These are phyloP conservation scores for Salpingoeca rosetta DNA, from an alignment of 78 protist genomes.

Conservation along the genomic window DNA sequence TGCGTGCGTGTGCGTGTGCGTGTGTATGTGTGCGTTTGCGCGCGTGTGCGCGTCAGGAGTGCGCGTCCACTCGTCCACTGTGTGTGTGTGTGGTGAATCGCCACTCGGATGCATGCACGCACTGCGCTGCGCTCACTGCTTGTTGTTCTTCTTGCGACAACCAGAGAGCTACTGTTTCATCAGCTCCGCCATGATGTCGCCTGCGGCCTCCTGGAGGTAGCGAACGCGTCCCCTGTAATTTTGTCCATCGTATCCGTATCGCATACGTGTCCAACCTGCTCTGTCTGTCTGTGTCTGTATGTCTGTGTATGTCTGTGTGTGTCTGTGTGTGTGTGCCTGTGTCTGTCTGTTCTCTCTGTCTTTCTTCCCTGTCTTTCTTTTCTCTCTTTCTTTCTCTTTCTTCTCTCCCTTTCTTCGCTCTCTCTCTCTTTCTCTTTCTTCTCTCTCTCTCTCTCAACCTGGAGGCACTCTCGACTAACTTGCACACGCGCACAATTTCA, in stretches of 20 bases:
- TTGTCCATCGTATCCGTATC: not conserved
- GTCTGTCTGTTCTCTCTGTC: not conserved
- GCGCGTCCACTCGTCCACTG: not conserved
- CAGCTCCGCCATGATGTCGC: too few relatives aligned
- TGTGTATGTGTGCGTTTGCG: not conserved
- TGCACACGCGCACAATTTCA: too few relatives aligned
- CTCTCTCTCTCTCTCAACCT: not conserved
- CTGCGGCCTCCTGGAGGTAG: too few relatives aligned
- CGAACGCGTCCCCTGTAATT: too few relatives aligned
- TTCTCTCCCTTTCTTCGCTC: not conserved
- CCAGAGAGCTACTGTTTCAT: not conserved
- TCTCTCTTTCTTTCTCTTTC: too few relatives aligned
- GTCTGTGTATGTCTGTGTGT: not conserved
- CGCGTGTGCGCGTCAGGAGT: not conserved
- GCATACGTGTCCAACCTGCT: not conserved
- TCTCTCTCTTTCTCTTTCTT: not conserved
- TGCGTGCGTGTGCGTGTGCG: not conserved
- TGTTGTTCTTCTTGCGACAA: not conserved
- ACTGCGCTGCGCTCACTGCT: not conserved
- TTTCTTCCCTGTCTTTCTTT: not conserved
- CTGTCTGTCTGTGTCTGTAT: not conserved
- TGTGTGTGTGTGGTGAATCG: not conserved
- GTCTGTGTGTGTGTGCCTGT: not conserved
- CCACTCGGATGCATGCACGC: not conserved
- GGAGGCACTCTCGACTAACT: too few relatives aligned